Evolutionary conservation across 345 rosid species (phyloP).

Genomic region (Dovyalis caffra): DNA sequence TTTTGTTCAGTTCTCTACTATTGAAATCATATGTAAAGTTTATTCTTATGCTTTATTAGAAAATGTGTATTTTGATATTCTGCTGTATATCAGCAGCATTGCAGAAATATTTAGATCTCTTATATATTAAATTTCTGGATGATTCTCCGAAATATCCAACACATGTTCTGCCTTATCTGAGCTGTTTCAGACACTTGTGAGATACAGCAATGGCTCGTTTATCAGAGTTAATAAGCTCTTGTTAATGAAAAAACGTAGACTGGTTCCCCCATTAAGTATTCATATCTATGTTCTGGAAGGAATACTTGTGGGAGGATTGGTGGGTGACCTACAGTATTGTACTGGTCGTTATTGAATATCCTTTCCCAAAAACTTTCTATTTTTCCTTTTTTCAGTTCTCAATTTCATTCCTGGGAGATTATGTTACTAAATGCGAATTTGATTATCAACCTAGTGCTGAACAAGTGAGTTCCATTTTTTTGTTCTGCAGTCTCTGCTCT

Average conservation of each 20-base stretch:
- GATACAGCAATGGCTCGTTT: neutral
- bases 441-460: conserved; percentile 3
- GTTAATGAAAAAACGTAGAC: neutral
- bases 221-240: neutral
- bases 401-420: neutral
- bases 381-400: neutral
- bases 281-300: neutral
- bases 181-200: neutral
- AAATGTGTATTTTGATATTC: neutral
- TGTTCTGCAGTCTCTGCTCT: conserved; percentile 69
- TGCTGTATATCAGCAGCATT: neutral
- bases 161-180: neutral
- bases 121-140: neutral
- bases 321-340: neutral
- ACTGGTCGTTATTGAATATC: neutral
- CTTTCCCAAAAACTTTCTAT: neutral
- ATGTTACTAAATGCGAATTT: neutral
- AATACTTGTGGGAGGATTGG: neutral
- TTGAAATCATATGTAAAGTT: neutral
- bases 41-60: neutral
- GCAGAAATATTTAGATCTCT: neutral
- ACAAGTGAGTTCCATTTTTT: conserved; percentile 7
- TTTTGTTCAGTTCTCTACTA: conserved; percentile 6
- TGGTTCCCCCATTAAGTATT: neutral
- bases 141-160: neutral